Base-by-base conservation (phyloP, 257 asterid genomes). In the Mitragyna speciosa region DNA sequence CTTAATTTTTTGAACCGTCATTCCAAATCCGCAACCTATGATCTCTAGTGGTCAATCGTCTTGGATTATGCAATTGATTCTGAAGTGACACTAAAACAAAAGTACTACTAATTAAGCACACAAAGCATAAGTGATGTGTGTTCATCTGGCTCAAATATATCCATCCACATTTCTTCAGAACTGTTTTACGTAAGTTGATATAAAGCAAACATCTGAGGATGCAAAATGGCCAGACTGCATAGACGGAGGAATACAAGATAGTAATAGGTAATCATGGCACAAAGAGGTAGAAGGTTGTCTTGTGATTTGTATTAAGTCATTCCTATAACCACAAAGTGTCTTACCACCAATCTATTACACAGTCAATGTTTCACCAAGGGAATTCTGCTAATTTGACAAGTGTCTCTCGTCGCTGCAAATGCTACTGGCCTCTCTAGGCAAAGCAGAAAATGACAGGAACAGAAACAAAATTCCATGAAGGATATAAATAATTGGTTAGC, bases 291-390 rank as follows among this genome's bases (percentile, higher is more conserved):
- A 22, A 58, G 28, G 30, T 8, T 22, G 30, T 58, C 30, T 39
- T 64, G 41, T 28, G 41, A 14, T 64, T 36, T 64, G 9, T 28
- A 30, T 26, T 64, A 31, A 31, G 30, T 30, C 70, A 76, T 43
- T 67, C 28, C 49, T 22, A 20, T 39, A 24, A 19, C 41, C 71
- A 76, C 22, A 69, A 76, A 22, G n/a, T 39, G 65, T 24, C 70
- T 58, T 64, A 59, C 70, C 16, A 24, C 51, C 26, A 11, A 58
- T 75, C 78, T 75, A 58, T 58, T 58, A 59, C 78, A 75, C 58
- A 36, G 24, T n/a, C 39, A 39, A 41, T 59, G 26, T 30, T 41
- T 59, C 36, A 28, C 56, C 48, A 74, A 43, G 39, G 39, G 30
- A 56, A 54, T 75, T 58, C 39, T 58, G 16, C 30, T 75, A 59